Conservation (phyloP, 345 rosid species). For the Ceriops decandra region DNA sequence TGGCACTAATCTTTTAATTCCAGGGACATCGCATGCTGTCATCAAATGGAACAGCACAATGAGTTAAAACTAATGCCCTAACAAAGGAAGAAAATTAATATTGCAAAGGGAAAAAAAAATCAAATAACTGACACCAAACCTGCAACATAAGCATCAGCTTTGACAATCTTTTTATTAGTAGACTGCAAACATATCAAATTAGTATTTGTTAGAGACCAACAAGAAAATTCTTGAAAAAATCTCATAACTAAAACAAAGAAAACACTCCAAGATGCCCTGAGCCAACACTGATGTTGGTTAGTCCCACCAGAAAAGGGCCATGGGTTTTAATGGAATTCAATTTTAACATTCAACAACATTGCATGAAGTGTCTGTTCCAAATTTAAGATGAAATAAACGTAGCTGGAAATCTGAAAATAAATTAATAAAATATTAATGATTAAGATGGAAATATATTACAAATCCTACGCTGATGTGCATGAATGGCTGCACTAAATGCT, state of each 20-base stretch:
- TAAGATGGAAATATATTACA: too few species aligned
- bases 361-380: too few species aligned
- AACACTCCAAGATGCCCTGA: not conserved
- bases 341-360: too few species aligned
- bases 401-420: too few species aligned
- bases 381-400: too few species aligned
- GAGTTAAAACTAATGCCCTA: not conserved
- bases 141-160: constrained; percentile 97
- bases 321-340: too few species aligned
- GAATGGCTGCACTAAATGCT: too few species aligned
- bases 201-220: not conserved
- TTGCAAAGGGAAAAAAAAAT: not conserved
- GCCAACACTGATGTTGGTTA: too few species aligned
- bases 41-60: constrained; percentile 7
- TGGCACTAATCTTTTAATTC: constrained; percentile 90
- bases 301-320: too few species aligned
- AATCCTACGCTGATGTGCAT: too few species aligned
- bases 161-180: constrained; percentile 66
- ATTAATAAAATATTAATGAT: too few species aligned
- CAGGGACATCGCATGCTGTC: constrained; percentile 94
- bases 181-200: constrained; percentile 48
- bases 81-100: not conserved
- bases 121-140: constrained; percentile 32
- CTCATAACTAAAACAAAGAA: not conserved
- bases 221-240: not conserved